Conservation (phyloP, 495 filamentous ascomycete species). For the Lasiosphaeria miniovina region DNA sequence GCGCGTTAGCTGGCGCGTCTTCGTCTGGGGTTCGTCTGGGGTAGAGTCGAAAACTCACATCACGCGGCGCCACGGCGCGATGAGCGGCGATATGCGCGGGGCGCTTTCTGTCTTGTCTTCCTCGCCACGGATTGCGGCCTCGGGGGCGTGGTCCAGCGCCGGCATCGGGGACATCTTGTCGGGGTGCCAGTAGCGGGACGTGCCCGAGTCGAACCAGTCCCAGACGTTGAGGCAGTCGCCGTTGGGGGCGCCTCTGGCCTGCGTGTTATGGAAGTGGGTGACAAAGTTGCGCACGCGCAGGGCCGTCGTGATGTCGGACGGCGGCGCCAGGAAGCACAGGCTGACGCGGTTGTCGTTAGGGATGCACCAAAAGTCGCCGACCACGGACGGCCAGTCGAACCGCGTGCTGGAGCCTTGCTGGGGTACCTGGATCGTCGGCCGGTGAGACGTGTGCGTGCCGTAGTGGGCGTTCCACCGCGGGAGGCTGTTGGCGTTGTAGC, state of each 20-base stretch:
- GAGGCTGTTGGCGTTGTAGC: constrained; percentile 1
- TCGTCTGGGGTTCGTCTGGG: no score
- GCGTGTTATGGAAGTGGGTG: neutral
- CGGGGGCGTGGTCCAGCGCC: neutral
- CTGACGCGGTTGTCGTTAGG: constrained; percentile 12
- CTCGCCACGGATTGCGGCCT: neutral
- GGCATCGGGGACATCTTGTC: neutral
- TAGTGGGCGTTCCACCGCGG: constrained; percentile 7
- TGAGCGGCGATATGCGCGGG: neutral
- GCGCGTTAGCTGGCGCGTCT: neutral
- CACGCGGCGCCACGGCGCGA: constrained; percentile 10
- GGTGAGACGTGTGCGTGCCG: constrained; percentile 5
- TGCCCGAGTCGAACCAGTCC: constrained; percentile 11
- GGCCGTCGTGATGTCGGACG: neutral
- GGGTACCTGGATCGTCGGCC: neutral
- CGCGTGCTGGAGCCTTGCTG: neutral
- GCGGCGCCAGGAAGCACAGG: neutral
- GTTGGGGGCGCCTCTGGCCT: neutral
- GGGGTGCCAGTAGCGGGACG: constrained; percentile 6
- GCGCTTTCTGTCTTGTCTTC: neutral
- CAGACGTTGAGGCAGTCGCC: constrained; percentile 5
- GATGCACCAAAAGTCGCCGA: neutral
- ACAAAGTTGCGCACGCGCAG: neutral
- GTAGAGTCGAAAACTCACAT: constrained; percentile 6
- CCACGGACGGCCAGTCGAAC: neutral